Percentiles rank a stretch among this genome's conserved stretches.
These are phyloP conservation scores for Chenopodium album DNA, from an alignment of 148 eudicot species.

Conservation along the genomic window DNA sequence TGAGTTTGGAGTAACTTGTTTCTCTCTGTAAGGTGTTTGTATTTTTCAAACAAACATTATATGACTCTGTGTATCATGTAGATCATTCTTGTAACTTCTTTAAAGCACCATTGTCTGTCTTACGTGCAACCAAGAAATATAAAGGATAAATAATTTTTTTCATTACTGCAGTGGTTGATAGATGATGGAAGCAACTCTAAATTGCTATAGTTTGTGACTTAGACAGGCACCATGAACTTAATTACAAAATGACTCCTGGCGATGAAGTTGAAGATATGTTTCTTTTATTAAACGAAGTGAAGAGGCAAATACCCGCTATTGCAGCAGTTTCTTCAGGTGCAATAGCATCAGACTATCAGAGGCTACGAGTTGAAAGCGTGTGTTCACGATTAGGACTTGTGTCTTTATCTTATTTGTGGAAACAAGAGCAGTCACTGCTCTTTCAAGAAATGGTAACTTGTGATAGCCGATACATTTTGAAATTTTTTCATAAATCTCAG, in stretches of 20 bases:
- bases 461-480: background rate
- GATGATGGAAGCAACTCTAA: slow-evolving; percentile 12
- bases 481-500: background rate
- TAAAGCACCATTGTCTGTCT: background rate
- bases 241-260: slow-evolving; percentile 87
- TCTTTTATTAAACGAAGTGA: slow-evolving; percentile 71
- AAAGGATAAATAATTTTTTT: no score
- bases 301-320: slow-evolving; percentile 69
- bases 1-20: background rate
- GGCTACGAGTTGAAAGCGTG: slow-evolving; percentile 91
- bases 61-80: background rate
- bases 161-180: background rate
- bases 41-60: background rate
- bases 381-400: slow-evolving; percentile 93
- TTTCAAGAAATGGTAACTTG: slow-evolving; percentile 76
- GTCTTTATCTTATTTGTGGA: slow-evolving; percentile 95
- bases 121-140: background rate
- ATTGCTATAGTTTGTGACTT: slow-evolving; percentile 13
- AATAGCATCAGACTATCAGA: slow-evolving; percentile 95
- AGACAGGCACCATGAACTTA: slow-evolving; percentile 70
- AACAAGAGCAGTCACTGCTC: slow-evolving; percentile 81
- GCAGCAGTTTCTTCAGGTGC: slow-evolving; percentile 95
- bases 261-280: slow-evolving; percentile 98
- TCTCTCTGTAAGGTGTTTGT: background rate
- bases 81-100: background rate